Conservation (phyloP, 2,329 filamentous ascomycete species). For the Dactylonectria macrodidyma region DNA sequence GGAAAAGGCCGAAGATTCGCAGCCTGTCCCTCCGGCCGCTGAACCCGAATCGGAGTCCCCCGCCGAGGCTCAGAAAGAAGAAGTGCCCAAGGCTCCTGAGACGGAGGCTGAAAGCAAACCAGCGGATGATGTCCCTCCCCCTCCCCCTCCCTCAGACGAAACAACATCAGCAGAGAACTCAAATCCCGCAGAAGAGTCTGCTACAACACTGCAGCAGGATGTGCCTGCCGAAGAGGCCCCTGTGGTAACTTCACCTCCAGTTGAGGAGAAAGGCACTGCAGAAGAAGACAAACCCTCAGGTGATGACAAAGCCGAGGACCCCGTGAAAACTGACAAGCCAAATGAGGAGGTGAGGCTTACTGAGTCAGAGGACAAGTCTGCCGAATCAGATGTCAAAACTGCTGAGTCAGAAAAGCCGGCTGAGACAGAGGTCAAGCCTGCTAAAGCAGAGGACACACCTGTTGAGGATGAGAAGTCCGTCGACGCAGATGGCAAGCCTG, state of each 20-base stretch:
- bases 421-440: neutral
- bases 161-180: neutral
- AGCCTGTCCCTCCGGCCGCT: slow-evolving; percentile 7
- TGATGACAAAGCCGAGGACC: slow-evolving; percentile 16
- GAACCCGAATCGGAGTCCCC: neutral
- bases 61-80: slow-evolving; percentile 16
- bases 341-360: neutral
- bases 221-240: slow-evolving; percentile 14
- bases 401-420: neutral
- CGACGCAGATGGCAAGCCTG: neutral
- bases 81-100: slow-evolving; percentile 9
- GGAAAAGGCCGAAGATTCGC: neutral
- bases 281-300: slow-evolving; percentile 8
- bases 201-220: slow-evolving; percentile 7
- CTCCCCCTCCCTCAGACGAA: slow-evolving; percentile 14
- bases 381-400: neutral
- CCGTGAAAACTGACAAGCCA: neutral
- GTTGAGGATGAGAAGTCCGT: slow-evolving; percentile 11
- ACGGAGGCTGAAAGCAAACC: neutral
- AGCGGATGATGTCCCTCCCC: slow-evolving; percentile 1
- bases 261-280: slow-evolving; percentile 8
- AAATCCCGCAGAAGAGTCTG: slow-evolving; percentile 5
- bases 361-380: neutral
- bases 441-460: neutral
- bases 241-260: neutral